Conservation (phyloP, 441 rosid species). For the Mallotus japonicus region DNA sequence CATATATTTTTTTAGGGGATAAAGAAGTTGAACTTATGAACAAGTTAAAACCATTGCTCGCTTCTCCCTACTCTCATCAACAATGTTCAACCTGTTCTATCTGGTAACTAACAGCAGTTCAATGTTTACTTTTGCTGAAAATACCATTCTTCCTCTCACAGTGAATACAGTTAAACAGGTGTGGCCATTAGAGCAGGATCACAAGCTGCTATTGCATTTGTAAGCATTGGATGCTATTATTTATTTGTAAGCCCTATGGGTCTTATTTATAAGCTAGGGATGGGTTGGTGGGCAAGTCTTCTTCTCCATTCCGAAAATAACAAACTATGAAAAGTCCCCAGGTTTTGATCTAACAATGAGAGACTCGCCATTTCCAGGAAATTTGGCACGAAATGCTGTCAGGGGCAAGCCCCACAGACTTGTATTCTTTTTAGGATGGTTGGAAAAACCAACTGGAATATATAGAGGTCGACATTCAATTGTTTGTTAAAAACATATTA, state of each 20-base stretch:
- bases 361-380: slow-evolving; percentile 34
- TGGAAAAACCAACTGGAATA: slow-evolving; percentile 13
- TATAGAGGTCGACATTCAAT: slow-evolving; percentile 33
- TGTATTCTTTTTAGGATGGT: slow-evolving; percentile 38
- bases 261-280: no score
- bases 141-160: no score
- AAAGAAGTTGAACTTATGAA: slow-evolving; percentile 42
- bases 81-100: no score
- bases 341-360: no score
- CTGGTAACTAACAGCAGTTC: no score
- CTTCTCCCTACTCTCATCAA: slow-evolving; percentile 25
- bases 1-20: slow-evolving; percentile 46
- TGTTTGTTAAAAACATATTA: no score
- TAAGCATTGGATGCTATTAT: no score
- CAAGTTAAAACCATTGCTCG: slow-evolving; percentile 62
- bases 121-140: no score
- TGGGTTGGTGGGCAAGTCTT: slow-evolving; percentile 42
- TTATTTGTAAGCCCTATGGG: no score
- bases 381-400: slow-evolving; percentile 57
- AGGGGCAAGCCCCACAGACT: slow-evolving; percentile 44
- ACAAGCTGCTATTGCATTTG: slow-evolving; percentile 49
- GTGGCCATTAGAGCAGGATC: slow-evolving; percentile 33
- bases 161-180: no score
- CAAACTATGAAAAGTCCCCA: no score
- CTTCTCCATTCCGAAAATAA: no score